phyloP scores from a whole-genome alignment of 1,284 basidiomycete species.

The Farysia itapuensis region DNA sequence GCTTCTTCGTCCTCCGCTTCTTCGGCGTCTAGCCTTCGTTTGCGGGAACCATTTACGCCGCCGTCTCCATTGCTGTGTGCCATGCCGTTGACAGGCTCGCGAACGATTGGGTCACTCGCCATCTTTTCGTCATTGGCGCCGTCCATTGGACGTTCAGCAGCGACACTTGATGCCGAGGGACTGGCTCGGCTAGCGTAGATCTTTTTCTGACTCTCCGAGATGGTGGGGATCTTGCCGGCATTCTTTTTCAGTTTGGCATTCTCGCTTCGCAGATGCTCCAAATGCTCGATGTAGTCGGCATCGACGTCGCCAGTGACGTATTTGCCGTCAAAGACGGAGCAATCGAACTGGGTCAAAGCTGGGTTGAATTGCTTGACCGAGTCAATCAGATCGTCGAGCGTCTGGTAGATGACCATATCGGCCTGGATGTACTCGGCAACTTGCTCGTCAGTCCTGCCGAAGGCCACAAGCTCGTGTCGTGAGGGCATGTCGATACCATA shows the following conservation, averaged over 20 bases:
- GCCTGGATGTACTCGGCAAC: constrained; percentile 87
- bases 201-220: constrained; percentile 31
- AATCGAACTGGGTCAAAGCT: constrained; percentile 79
- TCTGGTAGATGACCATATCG: constrained; percentile 96
- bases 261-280: constrained; percentile 82
- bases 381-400: constrained; percentile 81
- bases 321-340: constrained; percentile 95
- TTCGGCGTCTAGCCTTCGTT: constrained; percentile 15
- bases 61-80: not conserved
- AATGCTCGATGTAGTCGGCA: constrained; percentile 74
- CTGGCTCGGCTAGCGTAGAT: constrained; percentile 29
- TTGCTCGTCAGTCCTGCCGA: constrained; percentile 74
- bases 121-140: constrained; percentile 42
- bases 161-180: constrained; percentile 22
- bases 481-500: constrained; percentile 99
- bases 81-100: constrained; percentile 1
- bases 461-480: constrained; percentile 86
- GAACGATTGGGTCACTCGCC: constrained; percentile 5
- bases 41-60: constrained; percentile 14
- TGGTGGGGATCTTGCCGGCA: constrained; percentile 25
- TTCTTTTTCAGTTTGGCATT: constrained; percentile 68
- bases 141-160: constrained; percentile 6
- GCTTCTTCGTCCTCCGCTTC: constrained; percentile 31
- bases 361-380: constrained; percentile 89
- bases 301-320: constrained; percentile 97